Conservation (phyloP, 2,329 filamentous ascomycete species). For the Alternaria brassicicola region DNA sequence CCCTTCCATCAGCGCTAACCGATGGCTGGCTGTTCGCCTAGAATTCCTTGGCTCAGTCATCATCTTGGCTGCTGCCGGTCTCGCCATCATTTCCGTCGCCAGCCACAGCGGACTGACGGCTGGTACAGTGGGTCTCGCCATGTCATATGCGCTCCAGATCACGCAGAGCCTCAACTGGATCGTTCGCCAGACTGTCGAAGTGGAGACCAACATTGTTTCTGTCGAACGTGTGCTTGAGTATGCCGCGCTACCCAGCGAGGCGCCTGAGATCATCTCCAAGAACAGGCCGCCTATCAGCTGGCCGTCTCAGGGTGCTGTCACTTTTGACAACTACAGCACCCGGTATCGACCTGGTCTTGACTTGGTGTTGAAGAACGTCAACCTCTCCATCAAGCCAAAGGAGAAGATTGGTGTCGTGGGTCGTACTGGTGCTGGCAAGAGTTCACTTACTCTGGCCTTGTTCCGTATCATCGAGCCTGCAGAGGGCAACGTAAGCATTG, state of each 20-base stretch:
- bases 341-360: conserved; percentile 89
- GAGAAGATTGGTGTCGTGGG: conserved; percentile 99
- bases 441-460: conserved; percentile 85
- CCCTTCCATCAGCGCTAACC: conserved; percentile 85
- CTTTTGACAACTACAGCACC: conserved; percentile 93
- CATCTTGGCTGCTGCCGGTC: conserved; percentile 83
- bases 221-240: conserved; percentile 98
- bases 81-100: conserved; percentile 80
- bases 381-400: conserved; percentile 87
- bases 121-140: conserved; percentile 86
- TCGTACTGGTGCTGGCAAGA: conserved; percentile 94
- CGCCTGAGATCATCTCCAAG: conserved; percentile 89
- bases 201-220: conserved; percentile 99
- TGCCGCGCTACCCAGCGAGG: conserved; percentile 86
- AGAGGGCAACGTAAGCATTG: conserved; percentile 84
- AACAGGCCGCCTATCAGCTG: conserved; percentile 86
- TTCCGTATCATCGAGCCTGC: conserved; percentile 95
- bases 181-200: conserved; percentile 95
- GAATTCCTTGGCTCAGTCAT: conserved; percentile 96
- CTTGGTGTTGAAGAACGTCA: conserved; percentile 91
- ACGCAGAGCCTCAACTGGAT: conserved; percentile 99
- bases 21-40: conserved; percentile 93
- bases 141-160: conserved; percentile 97
- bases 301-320: conserved; percentile 86
- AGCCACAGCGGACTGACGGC: conserved; percentile 67